Base-by-base conservation (phyloP, 2,329 filamentous ascomycete genomes). In the Colletotrichum eremochloae region DNA sequence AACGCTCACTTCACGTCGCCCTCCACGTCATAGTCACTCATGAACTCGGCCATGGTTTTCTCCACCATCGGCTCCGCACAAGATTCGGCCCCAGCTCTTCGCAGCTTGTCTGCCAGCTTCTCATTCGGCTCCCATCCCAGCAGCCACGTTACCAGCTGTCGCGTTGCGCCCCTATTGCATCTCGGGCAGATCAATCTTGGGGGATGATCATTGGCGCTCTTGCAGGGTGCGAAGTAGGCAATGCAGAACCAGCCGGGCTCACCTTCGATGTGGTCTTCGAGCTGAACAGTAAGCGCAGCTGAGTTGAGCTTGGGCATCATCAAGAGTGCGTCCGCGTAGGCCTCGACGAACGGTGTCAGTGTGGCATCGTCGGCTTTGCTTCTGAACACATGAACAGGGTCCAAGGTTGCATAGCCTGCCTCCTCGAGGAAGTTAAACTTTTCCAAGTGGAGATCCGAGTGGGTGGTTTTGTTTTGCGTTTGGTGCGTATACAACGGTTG, bases 191-290 rank as follows among this genome's bases (percentile, higher is more conserved):
- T 24, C 2, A 63, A 9, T 8, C 46, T 50, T 6, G 60, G 60
- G 8, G 33, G 46, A 5, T 63, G 60, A 15, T 40, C 18, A 1
- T 8, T 15, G 5, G 60, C 60, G n/a, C 44, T 52, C n/a, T 38
- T 36, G 14, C 46, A 63, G 7, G 60, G 60, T 1, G 60, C 46
- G 36, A 52, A 63, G 46, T 63, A 63, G 14, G 46, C 33, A 9
- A 63, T 40, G 8, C 46, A 63, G 33, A 63, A 50, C 60, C 60
- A 63, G n/a, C 20, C 48, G n/a, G 60, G 60, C 6, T 65, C 63
- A 14, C 38, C 63, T 2, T 57, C 50, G 24, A 38, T 29, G n/a
- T 65, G 36, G 11, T 55, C 36, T 29, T 57, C 50, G 50, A 65
- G 63, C 36, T 65, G 38, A 5, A 65, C 44, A 50, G 29, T 40